A percentile compares a stretch with the other conserved stretches of the same genome.
phyloP scores from a whole-genome alignment of 73 alveolate genomes.

The Paramecium tetraurelia region DNA sequence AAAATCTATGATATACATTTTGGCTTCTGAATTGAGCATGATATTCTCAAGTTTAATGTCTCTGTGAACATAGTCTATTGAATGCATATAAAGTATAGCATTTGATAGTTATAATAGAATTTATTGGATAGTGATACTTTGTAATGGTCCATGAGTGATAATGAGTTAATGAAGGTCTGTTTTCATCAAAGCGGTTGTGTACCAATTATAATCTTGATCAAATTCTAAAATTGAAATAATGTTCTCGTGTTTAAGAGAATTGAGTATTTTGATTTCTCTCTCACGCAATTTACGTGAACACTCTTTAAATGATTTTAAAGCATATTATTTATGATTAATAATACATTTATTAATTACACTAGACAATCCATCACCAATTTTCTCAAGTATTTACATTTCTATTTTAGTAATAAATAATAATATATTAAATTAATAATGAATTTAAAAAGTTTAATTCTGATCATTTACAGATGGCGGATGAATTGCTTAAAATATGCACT shows the following conservation, averaged over 20 bases:
- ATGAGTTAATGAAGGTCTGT: not conserved
- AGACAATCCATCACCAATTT: not conserved
- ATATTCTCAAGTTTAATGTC: constrained; percentile 89
- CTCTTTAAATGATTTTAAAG: not conserved
- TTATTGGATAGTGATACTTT: not conserved
- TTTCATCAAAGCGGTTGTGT: not conserved
- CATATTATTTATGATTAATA: not conserved
- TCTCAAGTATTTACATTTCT: constrained; percentile 9
- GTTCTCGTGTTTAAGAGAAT: not conserved
- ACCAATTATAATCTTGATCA: not conserved
- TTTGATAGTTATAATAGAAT: not conserved
- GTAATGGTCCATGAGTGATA: not conserved
- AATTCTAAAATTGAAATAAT: not conserved
- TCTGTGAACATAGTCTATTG: constrained; percentile 67
- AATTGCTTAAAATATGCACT: not conserved
- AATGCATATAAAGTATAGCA: not conserved
- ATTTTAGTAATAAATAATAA: not conserved
- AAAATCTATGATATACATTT: constrained; percentile 22
- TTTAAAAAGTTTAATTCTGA: not conserved
- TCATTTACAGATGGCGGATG: not conserved
- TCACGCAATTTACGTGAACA: not conserved
- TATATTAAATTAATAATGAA: not conserved
- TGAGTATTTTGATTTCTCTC: not conserved
- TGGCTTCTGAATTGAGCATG: constrained; percentile 40
- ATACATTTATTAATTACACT: not conserved